These are phyloP conservation scores for Silybum marianum DNA, from an alignment of 129 eudicot genomes.

Conservation along the genomic window DNA sequence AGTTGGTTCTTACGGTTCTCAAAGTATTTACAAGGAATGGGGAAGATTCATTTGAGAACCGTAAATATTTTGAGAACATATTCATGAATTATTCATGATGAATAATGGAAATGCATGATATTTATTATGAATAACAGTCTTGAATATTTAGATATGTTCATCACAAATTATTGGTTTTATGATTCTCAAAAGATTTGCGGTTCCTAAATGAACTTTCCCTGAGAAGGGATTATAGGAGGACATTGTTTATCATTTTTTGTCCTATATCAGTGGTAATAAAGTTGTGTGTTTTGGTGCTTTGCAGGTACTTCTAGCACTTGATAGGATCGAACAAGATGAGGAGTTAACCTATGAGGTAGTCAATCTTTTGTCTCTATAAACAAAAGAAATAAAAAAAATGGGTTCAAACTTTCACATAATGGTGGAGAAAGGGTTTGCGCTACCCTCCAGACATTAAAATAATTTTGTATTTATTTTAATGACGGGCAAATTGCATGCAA, in stretches of 20 bases:
- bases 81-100: neutral
- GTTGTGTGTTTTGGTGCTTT: conserved; percentile 21
- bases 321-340: conserved; percentile 78
- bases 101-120: neutral
- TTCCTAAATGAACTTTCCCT: neutral
- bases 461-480: too few species aligned
- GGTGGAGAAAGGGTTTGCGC: too few species aligned
- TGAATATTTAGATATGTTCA: neutral
- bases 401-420: conserved; percentile 13
- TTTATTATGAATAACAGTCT: neutral
- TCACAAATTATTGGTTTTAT: neutral
- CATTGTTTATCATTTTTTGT: neutral
- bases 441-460: too few species aligned
- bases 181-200: neutral
- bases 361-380: neutral
- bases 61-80: neutral
- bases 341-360: conserved; percentile 81
- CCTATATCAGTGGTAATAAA: conserved; percentile 11
- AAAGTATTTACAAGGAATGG: neutral
- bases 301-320: conserved; percentile 76
- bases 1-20: neutral
- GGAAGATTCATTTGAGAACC: neutral
- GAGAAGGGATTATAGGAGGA: neutral
- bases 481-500: too few species aligned
- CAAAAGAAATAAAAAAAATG: neutral